These are phyloP conservation scores for Colletotrichum sp. DNA, from an alignment of 2,329 filamentous ascomycete genomes.

Conservation along the genomic window DNA sequence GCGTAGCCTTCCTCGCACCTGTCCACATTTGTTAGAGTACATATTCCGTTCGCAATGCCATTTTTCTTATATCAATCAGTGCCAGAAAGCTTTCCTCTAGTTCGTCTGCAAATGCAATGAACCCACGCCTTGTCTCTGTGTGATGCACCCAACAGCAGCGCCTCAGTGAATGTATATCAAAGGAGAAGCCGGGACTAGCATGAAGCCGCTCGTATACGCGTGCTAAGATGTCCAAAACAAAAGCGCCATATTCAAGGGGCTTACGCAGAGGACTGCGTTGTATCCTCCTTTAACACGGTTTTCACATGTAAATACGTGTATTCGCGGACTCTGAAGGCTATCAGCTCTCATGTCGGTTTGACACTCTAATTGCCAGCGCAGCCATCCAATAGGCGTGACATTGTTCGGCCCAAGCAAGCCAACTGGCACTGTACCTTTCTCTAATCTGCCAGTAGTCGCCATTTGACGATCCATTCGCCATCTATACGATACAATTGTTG, in stretches of 20 bases:
- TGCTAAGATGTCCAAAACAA: background rate
- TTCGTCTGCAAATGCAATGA: background rate
- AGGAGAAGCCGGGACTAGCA: background rate
- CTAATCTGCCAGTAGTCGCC: background rate
- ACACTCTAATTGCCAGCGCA: background rate
- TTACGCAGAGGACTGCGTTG: background rate
- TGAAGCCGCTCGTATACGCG: background rate
- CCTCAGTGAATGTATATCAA: background rate
- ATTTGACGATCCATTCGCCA: background rate
- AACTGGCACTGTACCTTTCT: background rate
- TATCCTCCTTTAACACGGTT: background rate
- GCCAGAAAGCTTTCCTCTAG: background rate
- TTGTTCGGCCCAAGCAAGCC: background rate
- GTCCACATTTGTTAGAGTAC: background rate
- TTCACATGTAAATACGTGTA: background rate
- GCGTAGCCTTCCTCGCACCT: background rate
- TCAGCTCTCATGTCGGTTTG: background rate
- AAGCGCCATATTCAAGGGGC: background rate
- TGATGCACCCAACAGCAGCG: background rate
- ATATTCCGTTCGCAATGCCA: background rate
- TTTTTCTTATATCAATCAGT: background rate
- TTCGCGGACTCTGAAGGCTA: background rate
- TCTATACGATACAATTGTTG: background rate
- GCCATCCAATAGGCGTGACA: background rate
- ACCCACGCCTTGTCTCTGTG: background rate